These are phyloP conservation scores for Tricholoma flavovirens DNA, from an alignment of 768 basidiomycete genomes.

Conservation along the genomic window DNA sequence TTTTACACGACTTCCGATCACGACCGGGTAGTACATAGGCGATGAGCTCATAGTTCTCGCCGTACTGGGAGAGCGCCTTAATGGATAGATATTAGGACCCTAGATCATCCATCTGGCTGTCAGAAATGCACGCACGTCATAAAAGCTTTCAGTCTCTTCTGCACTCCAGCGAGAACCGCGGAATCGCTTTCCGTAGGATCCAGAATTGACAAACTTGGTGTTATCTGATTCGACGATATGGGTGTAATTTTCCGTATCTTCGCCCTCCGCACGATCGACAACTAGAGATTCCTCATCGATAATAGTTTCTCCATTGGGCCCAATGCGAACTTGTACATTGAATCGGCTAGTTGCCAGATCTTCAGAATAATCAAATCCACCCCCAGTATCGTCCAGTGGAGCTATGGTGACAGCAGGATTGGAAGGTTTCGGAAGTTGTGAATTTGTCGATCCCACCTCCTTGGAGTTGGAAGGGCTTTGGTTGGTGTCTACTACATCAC, in stretches of 20 bases:
- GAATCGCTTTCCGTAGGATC: slow-evolving; percentile 72
- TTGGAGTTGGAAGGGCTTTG: slow-evolving; percentile 12
- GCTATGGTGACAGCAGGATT: slow-evolving; percentile 10
- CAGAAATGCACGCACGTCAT: slow-evolving; percentile 50
- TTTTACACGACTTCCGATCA: slow-evolving; percentile 85
- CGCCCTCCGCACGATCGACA: slow-evolving; percentile 69
- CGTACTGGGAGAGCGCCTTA: slow-evolving; percentile 79
- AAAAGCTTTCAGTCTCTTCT: slow-evolving; percentile 89
- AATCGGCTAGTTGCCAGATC: slow-evolving; percentile 61
- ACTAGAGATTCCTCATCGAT: slow-evolving; percentile 82
- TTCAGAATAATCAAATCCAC: slow-evolving; percentile 68
- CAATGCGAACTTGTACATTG: slow-evolving; percentile 83
- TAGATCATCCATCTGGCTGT: not conserved
- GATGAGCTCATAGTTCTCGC: slow-evolving; percentile 90
- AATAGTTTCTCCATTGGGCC: slow-evolving; percentile 81
- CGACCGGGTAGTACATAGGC: slow-evolving; percentile 80
- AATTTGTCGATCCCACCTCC: slow-evolving; percentile 12
- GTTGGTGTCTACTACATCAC: slow-evolving; percentile 20
- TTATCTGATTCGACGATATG: slow-evolving; percentile 80
- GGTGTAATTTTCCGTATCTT: slow-evolving; percentile 62
- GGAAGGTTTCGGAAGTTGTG: slow-evolving; percentile 12
- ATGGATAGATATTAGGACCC: not conserved
- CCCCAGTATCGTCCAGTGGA: slow-evolving; percentile 40
- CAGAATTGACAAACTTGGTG: slow-evolving; percentile 81
- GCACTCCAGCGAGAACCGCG: slow-evolving; percentile 84